Conservation (phyloP, 805 yeast species). For the Candida ponderosae region DNA sequence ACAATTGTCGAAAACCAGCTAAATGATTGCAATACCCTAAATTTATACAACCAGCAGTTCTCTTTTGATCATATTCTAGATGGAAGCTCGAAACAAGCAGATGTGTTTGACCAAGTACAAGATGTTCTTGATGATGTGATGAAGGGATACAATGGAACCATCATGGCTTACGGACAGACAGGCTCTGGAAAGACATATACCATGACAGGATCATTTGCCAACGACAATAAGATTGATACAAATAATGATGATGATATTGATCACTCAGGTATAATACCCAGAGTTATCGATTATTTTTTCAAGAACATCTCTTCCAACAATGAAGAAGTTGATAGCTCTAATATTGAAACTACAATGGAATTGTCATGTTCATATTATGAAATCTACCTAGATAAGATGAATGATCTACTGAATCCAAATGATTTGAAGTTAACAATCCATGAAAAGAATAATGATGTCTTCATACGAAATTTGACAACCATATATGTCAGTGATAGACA, state of each 20-base stretch:
- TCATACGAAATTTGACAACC: conserved; percentile 63
- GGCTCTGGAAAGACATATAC: conserved; percentile 74
- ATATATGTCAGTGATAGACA: conserved; percentile 48
- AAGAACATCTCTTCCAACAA: conserved; percentile 35
- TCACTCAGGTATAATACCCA: conserved; percentile 59
- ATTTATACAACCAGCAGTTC: conserved; percentile 25
- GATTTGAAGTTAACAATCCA: conserved; percentile 22
- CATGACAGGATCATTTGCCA: conserved; percentile 55
- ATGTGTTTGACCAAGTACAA: conserved; percentile 47
- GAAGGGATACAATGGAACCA: conserved; percentile 71
- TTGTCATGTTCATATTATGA: conserved; percentile 69
- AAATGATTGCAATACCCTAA: conserved; percentile 6
- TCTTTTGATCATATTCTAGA: conserved; percentile 63
- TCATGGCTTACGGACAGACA: conserved; percentile 74
- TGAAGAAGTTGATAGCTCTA: conserved; percentile 29
- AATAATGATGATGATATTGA: conserved; percentile 20
- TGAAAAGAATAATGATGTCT: conserved; percentile 51
- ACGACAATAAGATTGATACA: conserved; percentile 3
- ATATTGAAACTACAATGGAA: conserved; percentile 51
- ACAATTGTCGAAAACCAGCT: background rate
- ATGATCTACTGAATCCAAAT: conserved; percentile 53
- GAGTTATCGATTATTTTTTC: conserved; percentile 63
- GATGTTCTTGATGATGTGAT: conserved; percentile 64
- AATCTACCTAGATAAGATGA: conserved; percentile 68
- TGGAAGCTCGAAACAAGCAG: conserved; percentile 41